Evolutionary conservation across 2,329 filamentous ascomycete genomes (phyloP).

Genomic region (Venturia carpophila): DNA sequence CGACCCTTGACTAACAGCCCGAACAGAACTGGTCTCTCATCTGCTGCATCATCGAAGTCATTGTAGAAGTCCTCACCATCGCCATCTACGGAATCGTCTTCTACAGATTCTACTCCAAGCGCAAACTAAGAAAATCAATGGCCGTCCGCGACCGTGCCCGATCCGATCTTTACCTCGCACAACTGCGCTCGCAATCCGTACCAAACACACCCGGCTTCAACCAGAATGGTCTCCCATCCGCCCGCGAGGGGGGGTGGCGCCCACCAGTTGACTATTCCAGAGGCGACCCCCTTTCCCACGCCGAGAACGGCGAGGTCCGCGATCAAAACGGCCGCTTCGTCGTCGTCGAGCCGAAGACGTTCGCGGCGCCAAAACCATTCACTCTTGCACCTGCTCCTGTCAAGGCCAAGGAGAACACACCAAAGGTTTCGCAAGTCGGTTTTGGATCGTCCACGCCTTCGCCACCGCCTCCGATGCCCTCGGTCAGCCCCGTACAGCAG

Average conservation of each 20-base stretch:
- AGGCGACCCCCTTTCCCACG: slow-evolving; percentile 39
- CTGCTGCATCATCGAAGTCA: slow-evolving; percentile 94
- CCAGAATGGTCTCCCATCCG: slow-evolving; percentile 50
- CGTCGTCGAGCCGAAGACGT: slow-evolving; percentile 36
- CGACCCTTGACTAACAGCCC: slow-evolving; percentile 25
- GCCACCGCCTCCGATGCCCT: slow-evolving; percentile 25
- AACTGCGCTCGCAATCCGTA: slow-evolving; percentile 64
- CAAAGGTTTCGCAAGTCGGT: slow-evolving; percentile 46
- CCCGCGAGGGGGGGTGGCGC: slow-evolving; percentile 45
- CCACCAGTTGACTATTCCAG: slow-evolving; percentile 37
- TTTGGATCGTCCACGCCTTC: slow-evolving; percentile 22
- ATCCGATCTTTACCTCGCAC: slow-evolving; percentile 83
- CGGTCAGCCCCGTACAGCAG: slow-evolving; percentile 24
- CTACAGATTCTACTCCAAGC: slow-evolving; percentile 96
- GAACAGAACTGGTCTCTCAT: slow-evolving; percentile 87
- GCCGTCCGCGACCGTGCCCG: slow-evolving; percentile 87
- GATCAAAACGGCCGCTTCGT: slow-evolving; percentile 41
- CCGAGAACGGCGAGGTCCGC: slow-evolving; percentile 44
- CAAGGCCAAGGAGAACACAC: slow-evolving; percentile 65
- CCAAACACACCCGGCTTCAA: slow-evolving; percentile 85
- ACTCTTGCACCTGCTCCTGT: slow-evolving; percentile 77
- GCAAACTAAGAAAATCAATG: slow-evolving; percentile 93
- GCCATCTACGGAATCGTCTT: slow-evolving; percentile 89
- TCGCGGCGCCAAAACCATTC: slow-evolving; percentile 55
- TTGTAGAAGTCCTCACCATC: slow-evolving; percentile 86